Conservation (phyloP, 495 filamentous ascomycete species). For the Recurvomyces mirabilis region DNA sequence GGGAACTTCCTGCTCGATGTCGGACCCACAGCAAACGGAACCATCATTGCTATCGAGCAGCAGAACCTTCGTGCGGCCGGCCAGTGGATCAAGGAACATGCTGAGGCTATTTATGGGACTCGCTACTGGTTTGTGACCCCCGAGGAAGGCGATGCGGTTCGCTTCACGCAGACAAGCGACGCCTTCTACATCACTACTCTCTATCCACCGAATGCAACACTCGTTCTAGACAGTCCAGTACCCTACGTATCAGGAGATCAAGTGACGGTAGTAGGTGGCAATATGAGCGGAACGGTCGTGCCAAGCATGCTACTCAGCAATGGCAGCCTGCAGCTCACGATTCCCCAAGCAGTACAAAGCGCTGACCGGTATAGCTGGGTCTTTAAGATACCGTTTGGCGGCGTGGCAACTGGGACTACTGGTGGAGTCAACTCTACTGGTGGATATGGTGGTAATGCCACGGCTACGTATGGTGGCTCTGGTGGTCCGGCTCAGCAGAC, state of each 20-base stretch:
- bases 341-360: constrained; percentile 26
- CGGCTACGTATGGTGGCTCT: not conserved
- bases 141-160: constrained; percentile 34
- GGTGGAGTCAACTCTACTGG: no score
- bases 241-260: constrained; percentile 36
- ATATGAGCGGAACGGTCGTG: constrained; percentile 30
- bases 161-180: constrained; percentile 41
- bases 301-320: constrained; percentile 23
- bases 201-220: constrained; percentile 32
- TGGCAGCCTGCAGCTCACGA: constrained; percentile 25
- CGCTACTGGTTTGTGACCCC: constrained; percentile 47
- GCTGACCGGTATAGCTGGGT: constrained; percentile 41
- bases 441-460: constrained; percentile 4
- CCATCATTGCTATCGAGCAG: constrained; percentile 39
- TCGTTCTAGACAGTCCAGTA: constrained; percentile 35
- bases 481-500: constrained; percentile 3
- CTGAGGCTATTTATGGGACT: constrained; percentile 44
- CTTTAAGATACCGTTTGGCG: constrained; percentile 35
- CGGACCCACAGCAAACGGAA: constrained; percentile 43
- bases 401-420: constrained; percentile 1
- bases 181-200: constrained; percentile 44
- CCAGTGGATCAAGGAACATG: constrained; percentile 40
- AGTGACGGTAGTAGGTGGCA: constrained; percentile 37
- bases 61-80: constrained; percentile 38
- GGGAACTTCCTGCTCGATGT: constrained; percentile 47